These are phyloP conservation scores for Loxodes magnus DNA, from an alignment of 73 alveolate genomes.

Conservation along the genomic window DNA sequence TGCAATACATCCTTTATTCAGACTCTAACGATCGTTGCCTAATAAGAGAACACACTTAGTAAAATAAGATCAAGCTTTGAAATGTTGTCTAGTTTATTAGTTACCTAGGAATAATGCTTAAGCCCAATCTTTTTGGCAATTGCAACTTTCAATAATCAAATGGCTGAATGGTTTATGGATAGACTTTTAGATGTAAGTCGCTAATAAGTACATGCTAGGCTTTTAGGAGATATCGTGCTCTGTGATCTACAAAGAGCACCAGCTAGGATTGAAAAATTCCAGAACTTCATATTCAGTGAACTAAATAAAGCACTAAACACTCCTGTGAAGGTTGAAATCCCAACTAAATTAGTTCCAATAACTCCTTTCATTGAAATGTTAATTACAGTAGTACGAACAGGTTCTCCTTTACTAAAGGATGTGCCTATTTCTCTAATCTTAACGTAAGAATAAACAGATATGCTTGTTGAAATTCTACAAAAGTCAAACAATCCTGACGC, in stretches of 20 bases:
- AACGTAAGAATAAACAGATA: no score
- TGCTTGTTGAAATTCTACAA: no score
- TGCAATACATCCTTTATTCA: no score
- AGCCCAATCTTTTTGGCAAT: conserved; percentile 33
- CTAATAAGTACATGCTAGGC: conserved; percentile 14
- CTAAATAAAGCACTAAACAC: not conserved
- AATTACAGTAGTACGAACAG: conserved; percentile 12
- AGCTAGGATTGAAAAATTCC: conserved; percentile 7
- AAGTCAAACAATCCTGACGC: no score
- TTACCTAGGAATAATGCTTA: no score
- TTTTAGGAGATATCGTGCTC: conserved; percentile 19
- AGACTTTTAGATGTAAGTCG: conserved; percentile 8
- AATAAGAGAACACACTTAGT: no score
- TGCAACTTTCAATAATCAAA: conserved; percentile 20
- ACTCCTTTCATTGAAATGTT: conserved; percentile 16
- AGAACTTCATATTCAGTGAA: conserved; percentile 6
- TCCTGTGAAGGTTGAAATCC: conserved; percentile 10
- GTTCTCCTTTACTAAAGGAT: no score
- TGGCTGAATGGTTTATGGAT: conserved; percentile 31
- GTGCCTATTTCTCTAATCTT: no score
- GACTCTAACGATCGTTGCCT: no score
- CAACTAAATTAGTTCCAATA: not conserved
- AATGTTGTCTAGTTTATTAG: no score
- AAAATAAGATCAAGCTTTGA: no score
- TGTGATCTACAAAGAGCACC: conserved; percentile 12